Conservation (phyloP, 257 asterid species). For the Verbena officinalis region DNA sequence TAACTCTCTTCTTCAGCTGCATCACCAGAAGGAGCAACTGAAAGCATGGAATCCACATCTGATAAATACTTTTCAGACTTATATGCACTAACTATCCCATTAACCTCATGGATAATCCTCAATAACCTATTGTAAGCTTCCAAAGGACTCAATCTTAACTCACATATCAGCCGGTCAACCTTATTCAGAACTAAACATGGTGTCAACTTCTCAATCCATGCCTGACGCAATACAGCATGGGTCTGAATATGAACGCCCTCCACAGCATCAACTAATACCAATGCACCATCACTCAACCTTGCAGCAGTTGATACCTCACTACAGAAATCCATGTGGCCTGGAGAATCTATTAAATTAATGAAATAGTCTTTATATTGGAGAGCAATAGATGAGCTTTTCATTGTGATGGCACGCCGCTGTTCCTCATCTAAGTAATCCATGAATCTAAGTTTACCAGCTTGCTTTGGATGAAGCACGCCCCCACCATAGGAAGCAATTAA, state of each 20-base stretch:
- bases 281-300: constrained; percentile 92
- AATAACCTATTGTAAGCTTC: constrained; percentile 76
- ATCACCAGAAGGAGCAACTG: constrained; percentile 51
- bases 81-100: constrained; percentile 79
- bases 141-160: constrained; percentile 79
- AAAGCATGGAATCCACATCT: constrained; percentile 86
- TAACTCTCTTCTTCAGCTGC: constrained; percentile 48
- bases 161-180: constrained; percentile 78
- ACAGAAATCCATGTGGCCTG: constrained; percentile 98
- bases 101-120: constrained; percentile 91
- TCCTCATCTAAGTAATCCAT: constrained; percentile 98
- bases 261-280: constrained; percentile 86
- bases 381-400: constrained; percentile 93
- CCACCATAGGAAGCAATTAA: constrained; percentile 88
- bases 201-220: constrained; percentile 90
- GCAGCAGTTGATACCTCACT: constrained; percentile 99
- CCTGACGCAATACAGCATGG: constrained; percentile 90
- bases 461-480: constrained; percentile 95
- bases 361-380: constrained; percentile 57
- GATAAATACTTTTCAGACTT: constrained; percentile 89
- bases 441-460: constrained; percentile 91
- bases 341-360: constrained; percentile 85
- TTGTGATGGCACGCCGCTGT: constrained; percentile 94
- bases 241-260: constrained; percentile 99
- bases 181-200: constrained; percentile 86